Evolutionary conservation across 2,329 filamentous ascomycete genomes (phyloP), one percentile per base, ranked within the genome.

Genomic region (Shiraia sp.): DNA sequence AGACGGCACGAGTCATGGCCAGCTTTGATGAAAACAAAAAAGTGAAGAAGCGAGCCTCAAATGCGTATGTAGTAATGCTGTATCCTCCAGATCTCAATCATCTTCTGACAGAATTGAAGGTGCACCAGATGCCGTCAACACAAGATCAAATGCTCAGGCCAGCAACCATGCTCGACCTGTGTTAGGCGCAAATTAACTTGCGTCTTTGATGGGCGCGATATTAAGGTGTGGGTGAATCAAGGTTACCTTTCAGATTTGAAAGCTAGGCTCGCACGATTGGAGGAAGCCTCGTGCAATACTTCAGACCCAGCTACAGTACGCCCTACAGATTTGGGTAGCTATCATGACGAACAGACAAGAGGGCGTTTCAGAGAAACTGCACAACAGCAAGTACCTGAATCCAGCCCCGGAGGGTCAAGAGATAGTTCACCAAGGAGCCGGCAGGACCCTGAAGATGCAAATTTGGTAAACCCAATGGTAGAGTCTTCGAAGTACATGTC

Each of bases 61-160:
- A 53, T 23, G 53, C 53, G 53, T 56, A 51, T 16, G 32, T 34
- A 4, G 16, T 22, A n/a, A 7, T 13, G 6, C n/a, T 34, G 16
- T 13, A 8, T 3, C 9, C 4, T 23, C 7, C 10, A n/a, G 10
- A 16, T 26, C n/a, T 15, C 10, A 19, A 25, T 14, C 7, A 12
- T 13, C 4, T 3, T n/a, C 8, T 23, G 12, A 9, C 25, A 9
- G 6, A 28, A 49, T 12, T n/a, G n/a, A n/a, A 56, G 60, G 17
- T 64, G 61, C 43, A 56, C 55, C 22, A 52, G 61, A 49, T 65
- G 61, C 34, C 51, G 59, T 28, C 42, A 57, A 33, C 61, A 63
- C 29, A 65, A 65, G 37, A 65, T 63, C 40, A 65, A 65, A 42
- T 65, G 61, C 33, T 65, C 61, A 1, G 61, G 61, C 10, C 57